These are phyloP conservation scores for Ceratocystis smalleyi DNA, from an alignment of 2,329 filamentous ascomycete genomes.

Conservation along the genomic window DNA sequence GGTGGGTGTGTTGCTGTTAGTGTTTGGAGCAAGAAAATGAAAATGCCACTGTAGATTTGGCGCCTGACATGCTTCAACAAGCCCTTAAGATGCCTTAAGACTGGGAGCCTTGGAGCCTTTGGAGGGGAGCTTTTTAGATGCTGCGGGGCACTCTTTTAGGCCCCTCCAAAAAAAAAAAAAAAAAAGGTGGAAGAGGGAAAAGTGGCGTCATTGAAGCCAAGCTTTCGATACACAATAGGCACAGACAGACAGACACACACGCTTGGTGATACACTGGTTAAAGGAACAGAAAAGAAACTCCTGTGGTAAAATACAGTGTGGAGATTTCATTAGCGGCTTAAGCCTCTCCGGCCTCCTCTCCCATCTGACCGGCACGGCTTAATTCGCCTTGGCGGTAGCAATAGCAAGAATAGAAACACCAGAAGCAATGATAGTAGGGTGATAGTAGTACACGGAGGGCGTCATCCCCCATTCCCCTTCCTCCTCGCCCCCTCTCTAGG, in stretches of 20 bases:
- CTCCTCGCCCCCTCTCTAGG: background rate
- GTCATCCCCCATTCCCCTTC: background rate
- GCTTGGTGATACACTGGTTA: background rate
- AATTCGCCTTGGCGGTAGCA: background rate
- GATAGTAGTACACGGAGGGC: constrained; percentile 11
- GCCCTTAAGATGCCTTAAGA: too few relatives aligned
- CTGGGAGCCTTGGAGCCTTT: background rate
- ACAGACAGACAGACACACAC: too few relatives aligned
- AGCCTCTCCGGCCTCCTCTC: constrained; percentile 4
- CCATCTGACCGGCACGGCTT: background rate
- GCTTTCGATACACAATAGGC: background rate
- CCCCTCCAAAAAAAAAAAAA: background rate
- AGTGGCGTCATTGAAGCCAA: constrained; percentile 5
- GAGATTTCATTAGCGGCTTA: constrained; percentile 14
- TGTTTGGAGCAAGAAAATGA: too few relatives aligned
- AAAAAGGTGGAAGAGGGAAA: background rate
- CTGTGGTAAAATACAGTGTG: constrained; percentile 15
- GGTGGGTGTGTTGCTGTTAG: too few relatives aligned
- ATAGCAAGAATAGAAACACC: constrained; percentile 9
- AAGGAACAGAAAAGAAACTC: background rate
- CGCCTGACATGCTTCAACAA: background rate
- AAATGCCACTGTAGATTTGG: background rate
- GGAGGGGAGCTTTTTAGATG: background rate
- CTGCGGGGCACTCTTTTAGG: constrained; percentile 1
- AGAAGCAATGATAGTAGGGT: background rate